Percentiles rank a stretch among this genome's conserved stretches.
phyloP scores from a whole-genome alignment of 1,284 basidiomycete species.

The Leccinum laetum region DNA sequence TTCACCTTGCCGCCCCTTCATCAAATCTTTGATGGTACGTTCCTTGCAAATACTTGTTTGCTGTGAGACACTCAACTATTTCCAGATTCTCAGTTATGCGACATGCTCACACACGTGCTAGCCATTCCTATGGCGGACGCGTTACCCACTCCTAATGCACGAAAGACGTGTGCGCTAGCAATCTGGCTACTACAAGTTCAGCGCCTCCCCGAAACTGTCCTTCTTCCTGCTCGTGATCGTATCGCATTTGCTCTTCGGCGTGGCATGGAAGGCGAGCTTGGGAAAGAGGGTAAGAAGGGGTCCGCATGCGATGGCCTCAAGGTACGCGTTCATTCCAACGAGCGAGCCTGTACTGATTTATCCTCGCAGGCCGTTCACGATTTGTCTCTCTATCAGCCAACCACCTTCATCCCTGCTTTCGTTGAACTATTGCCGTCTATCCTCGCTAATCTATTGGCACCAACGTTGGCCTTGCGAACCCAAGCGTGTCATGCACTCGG shows the following conservation, averaged over 20 bases:
- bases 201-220: slow-evolving; percentile 59
- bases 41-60: not conserved
- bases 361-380: slow-evolving; percentile 66
- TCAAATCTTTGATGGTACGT: slow-evolving; percentile 61
- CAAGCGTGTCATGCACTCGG: slow-evolving; percentile 75
- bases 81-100: slow-evolving; percentile 56
- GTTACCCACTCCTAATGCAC: slow-evolving; percentile 74
- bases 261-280: slow-evolving; percentile 79
- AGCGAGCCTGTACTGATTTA: slow-evolving; percentile 8
- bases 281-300: slow-evolving; percentile 84
- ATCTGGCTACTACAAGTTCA: slow-evolving; percentile 73
- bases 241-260: slow-evolving; percentile 70
- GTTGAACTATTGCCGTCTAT: slow-evolving; percentile 58
- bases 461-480: slow-evolving; percentile 57
- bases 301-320: slow-evolving; percentile 72
- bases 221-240: slow-evolving; percentile 57
- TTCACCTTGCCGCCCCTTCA: slow-evolving; percentile 60
- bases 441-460: slow-evolving; percentile 60
- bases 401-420: slow-evolving; percentile 65
- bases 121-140: slow-evolving; percentile 66
- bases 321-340: slow-evolving; percentile 37
- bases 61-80: slow-evolving; percentile 5
- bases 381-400: slow-evolving; percentile 58
- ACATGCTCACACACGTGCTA: slow-evolving; percentile 60
- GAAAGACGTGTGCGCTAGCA: slow-evolving; percentile 77